Conservation (phyloP, 2,329 filamentous ascomycete genomes). For the Escovopsis weberi region DNA sequence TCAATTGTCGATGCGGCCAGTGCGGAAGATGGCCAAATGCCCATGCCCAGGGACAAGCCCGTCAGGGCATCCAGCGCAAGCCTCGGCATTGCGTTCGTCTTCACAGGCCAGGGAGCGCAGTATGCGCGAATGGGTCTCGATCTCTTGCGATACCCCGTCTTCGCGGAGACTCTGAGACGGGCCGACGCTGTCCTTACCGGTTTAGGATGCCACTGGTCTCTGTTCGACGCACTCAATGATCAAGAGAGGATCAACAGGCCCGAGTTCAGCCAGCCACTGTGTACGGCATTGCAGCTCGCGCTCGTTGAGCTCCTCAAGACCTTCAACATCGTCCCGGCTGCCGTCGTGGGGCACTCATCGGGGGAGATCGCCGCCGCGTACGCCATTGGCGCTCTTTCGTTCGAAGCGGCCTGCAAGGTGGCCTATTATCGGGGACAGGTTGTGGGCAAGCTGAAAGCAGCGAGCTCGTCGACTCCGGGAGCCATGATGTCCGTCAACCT, state of each 20-base stretch:
- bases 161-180: conserved; percentile 11
- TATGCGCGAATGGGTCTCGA: conserved; percentile 17
- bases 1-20: not conserved
- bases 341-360: conserved; percentile 24
- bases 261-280: conserved; percentile 18
- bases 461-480: not conserved
- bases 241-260: conserved; percentile 1
- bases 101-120: conserved; percentile 20
- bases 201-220: conserved; percentile 1
- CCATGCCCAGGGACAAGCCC: not conserved
- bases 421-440: conserved; percentile 23
- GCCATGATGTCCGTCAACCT: conserved; percentile 4
- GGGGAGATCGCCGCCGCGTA: conserved; percentile 28
- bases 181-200: not conserved
- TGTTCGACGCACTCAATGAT: conserved; percentile 4
- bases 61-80: too few relatives aligned
- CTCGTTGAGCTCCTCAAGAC: conserved; percentile 22
- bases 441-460: not conserved
- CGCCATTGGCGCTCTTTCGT: conserved; percentile 18
- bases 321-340: conserved; percentile 15
- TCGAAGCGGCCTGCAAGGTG: conserved; percentile 17
- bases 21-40: not conserved
- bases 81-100: conserved; percentile 10
- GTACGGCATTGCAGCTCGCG: conserved; percentile 23
- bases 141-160: conserved; percentile 16